phyloP scores from a whole-genome alignment of 345 rosid species.

The Populus simonii region DNA sequence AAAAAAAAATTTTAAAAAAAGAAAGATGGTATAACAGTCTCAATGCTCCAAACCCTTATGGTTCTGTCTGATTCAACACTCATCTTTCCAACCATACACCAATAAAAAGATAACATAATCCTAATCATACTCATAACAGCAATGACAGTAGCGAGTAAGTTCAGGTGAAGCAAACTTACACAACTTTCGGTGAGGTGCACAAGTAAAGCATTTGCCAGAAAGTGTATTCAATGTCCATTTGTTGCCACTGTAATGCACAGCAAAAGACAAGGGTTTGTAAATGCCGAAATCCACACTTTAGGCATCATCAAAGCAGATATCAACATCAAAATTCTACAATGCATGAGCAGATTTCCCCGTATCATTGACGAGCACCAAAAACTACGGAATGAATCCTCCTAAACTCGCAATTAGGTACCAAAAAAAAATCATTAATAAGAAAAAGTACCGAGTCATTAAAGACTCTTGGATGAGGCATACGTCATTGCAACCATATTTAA shows the following conservation, averaged over 20 bases:
- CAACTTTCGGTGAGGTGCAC: conserved; percentile 96
- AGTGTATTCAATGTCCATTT: conserved; percentile 99
- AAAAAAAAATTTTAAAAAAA: not conserved
- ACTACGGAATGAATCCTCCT: not conserved
- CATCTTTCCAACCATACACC: not conserved
- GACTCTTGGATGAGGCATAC: not conserved
- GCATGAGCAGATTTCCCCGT: not conserved
- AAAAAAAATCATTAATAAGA: not conserved
- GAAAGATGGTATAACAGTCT: not conserved
- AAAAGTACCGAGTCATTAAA: not conserved
- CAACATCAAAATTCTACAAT: not conserved
- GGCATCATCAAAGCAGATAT: not conserved
- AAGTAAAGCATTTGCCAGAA: conserved; percentile 99
- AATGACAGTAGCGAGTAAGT: not conserved
- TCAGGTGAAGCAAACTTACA: conserved; percentile 46
- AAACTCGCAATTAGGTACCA: not conserved
- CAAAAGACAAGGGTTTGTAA: conserved; percentile 8
- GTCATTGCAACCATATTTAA: not conserved
- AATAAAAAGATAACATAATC: not conserved
- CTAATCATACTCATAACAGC: not conserved
- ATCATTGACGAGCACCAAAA: not conserved
- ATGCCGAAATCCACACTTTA: not conserved
- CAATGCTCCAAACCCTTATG: not conserved
- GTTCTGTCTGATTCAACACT: not conserved
- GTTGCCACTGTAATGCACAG: conserved; percentile 79